Evolutionary conservation across 306 rosid species (phyloP).

Genomic region (Crataegus laevigata): DNA sequence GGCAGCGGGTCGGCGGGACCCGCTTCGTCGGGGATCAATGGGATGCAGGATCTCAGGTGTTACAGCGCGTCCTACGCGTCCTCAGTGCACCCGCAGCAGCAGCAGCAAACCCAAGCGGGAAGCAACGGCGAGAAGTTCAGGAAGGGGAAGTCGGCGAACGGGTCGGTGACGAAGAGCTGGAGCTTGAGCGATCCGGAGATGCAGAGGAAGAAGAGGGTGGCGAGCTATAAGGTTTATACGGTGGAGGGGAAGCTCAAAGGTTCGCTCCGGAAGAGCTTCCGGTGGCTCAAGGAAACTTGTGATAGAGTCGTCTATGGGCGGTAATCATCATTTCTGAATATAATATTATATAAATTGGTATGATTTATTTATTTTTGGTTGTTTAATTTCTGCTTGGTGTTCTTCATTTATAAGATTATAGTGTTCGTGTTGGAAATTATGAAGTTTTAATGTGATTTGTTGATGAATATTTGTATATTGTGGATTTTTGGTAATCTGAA

Average conservation of each 20-base stretch:
- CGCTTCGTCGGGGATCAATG: conserved; percentile 15
- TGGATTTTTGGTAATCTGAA: neutral
- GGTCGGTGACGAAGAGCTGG: conserved; percentile 57
- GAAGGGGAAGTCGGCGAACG: conserved; percentile 72
- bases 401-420: neutral
- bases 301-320: conserved; percentile 62
- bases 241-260: conserved; percentile 92
- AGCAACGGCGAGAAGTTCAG: conserved; percentile 47
- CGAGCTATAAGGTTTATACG: conserved; percentile 79
- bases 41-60: conserved; percentile 73
- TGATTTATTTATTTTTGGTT: neutral
- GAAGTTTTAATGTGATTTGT: neutral
- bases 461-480: neutral
- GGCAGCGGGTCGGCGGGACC: conserved; percentile 2
- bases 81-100: conserved; percentile 42
- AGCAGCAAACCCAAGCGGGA: conserved; percentile 23
- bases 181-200: conserved; percentile 77
- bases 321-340: conserved; percentile 24
- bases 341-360: neutral
- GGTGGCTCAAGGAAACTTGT: conserved; percentile 82
- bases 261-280: conserved; percentile 65
- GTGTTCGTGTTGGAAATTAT: neutral
- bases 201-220: conserved; percentile 90
- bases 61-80: conserved; percentile 85
- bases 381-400: neutral